phyloP scores from a whole-genome alignment of 805 yeast genomes.

The Myxozyma lipomycoides region DNA sequence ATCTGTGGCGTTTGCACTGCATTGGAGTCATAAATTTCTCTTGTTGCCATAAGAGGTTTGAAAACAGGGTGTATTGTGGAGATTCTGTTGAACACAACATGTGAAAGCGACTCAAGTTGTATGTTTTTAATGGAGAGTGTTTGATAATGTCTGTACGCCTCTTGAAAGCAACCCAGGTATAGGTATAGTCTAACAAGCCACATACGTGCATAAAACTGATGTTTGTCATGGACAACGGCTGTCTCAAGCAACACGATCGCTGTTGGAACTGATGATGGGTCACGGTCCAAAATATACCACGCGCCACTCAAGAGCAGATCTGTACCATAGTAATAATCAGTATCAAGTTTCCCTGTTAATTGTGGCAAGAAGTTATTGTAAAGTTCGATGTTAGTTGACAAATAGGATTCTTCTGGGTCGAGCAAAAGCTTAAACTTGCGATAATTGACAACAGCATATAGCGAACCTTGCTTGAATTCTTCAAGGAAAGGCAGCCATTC shows the following conservation, averaged over 20 bases:
- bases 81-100: slow-evolving; percentile 49
- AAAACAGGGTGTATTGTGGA: slow-evolving; percentile 45
- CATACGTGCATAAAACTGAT: slow-evolving; percentile 65
- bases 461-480: neutral
- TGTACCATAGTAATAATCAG: slow-evolving; percentile 69
- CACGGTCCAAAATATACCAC: slow-evolving; percentile 32
- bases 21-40: slow-evolving; percentile 46
- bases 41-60: slow-evolving; percentile 41
- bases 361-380: slow-evolving; percentile 43
- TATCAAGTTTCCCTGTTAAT: slow-evolving; percentile 44
- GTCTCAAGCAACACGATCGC: slow-evolving; percentile 56
- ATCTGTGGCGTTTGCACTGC: slow-evolving; percentile 50
- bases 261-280: slow-evolving; percentile 35
- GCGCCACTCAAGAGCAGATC: slow-evolving; percentile 60
- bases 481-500: slow-evolving; percentile 27
- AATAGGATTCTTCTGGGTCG: slow-evolving; percentile 27
- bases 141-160: slow-evolving; percentile 52
- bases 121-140: slow-evolving; percentile 63
- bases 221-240: slow-evolving; percentile 53
- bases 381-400: slow-evolving; percentile 38
- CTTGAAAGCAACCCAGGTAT: slow-evolving; percentile 50
- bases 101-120: slow-evolving; percentile 64
- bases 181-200: slow-evolving; percentile 68
- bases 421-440: slow-evolving; percentile 47
- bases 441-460: slow-evolving; percentile 38